Percentiles rank a stretch among this genome's conserved stretches.
These are phyloP conservation scores for Coniochaeta sp. DNA, from an alignment of 2,329 filamentous ascomycete species.

Conservation along the genomic window DNA sequence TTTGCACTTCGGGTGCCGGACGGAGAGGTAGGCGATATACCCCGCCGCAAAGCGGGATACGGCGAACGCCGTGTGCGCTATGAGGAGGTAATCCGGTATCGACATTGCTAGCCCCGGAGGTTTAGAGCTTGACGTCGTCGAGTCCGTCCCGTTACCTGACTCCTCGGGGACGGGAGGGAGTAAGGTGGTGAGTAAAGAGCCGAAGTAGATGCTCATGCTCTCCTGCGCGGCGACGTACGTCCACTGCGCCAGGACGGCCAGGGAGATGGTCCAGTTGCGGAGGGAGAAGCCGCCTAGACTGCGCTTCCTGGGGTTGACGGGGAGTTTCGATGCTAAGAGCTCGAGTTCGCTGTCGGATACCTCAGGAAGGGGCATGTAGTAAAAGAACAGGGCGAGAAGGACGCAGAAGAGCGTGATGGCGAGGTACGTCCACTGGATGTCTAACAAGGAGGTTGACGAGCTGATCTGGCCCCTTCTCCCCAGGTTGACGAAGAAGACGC, in stretches of 20 bases:
- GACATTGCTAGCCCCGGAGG: conserved; percentile 43
- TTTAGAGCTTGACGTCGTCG: conserved; percentile 12
- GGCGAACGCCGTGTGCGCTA: conserved; percentile 68
- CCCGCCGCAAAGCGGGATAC: conserved; percentile 65
- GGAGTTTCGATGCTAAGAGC: conserved; percentile 36
- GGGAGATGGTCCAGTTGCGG: conserved; percentile 51
- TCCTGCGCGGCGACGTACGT: conserved; percentile 72
- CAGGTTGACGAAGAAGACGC: conserved; percentile 55
- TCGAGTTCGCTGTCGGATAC: conserved; percentile 50
- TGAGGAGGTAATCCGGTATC: conserved; percentile 59
- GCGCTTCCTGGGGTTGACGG: conserved; percentile 42
- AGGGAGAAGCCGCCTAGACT: conserved; percentile 43
- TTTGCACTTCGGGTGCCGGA: conserved; percentile 31
- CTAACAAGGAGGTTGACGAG: conserved; percentile 50
- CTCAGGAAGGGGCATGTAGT: conserved; percentile 60
- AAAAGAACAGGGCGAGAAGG: conserved; percentile 60
- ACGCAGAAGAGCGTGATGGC: conserved; percentile 71
- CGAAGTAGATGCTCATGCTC: conserved; percentile 54
- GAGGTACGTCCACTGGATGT: conserved; percentile 83
- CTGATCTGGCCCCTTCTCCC: conserved; percentile 38
- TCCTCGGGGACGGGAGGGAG: conserved; percentile 15
- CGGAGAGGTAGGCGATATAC: conserved; percentile 52
- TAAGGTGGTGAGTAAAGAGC: conserved; percentile 38
- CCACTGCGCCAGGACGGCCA: conserved; percentile 72
- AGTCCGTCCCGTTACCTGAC: conserved; percentile 17